These are phyloP conservation scores for Trichoderma sp. DNA, from an alignment of 2,329 filamentous ascomycete genomes.

Conservation along the genomic window DNA sequence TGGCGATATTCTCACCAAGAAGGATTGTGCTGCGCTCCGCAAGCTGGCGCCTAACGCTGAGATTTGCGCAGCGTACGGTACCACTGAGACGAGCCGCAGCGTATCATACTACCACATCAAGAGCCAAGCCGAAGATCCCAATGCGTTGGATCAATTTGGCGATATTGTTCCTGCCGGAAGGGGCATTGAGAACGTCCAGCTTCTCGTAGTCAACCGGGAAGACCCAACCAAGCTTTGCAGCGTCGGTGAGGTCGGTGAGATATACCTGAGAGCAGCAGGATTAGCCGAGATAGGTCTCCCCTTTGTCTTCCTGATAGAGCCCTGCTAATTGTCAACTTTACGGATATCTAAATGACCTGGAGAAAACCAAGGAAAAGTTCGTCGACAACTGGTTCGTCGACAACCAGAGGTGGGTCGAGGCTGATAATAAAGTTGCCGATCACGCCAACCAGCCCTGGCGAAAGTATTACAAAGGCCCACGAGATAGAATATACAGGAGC, in stretches of 20 bases:
- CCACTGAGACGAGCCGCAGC: conserved; percentile 80
- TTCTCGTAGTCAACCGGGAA: conserved; percentile 78
- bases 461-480: conserved; percentile 75
- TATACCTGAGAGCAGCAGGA: conserved; percentile 80
- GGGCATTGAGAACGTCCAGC: conserved; percentile 87
- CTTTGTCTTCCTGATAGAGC: background rate
- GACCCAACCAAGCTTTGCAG: conserved; percentile 70
- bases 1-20: conserved; percentile 84
- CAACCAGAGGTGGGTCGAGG: conserved; percentile 66
- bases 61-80: conserved; percentile 87
- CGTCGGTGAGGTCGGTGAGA: conserved; percentile 81
- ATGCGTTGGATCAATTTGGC: conserved; percentile 47
- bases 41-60: conserved; percentile 73
- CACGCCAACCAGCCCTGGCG: conserved; percentile 72
- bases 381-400: conserved; percentile 86
- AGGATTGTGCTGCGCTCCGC: conserved; percentile 78
- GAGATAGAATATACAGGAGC: conserved; percentile 84
- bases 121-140: conserved; percentile 64
- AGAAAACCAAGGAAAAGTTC: conserved; percentile 75
- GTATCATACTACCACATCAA: conserved; percentile 74
- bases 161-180: conserved; percentile 82
- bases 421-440: conserved; percentile 56
- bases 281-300: conserved; percentile 62
- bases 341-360: conserved; percentile 67
- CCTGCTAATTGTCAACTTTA: background rate